Evolutionary conservation across 2,329 filamentous ascomycete species (phyloP), one percentile per base, ranked within the genome.

Genomic region (Pseudocercospora crystallina): DNA sequence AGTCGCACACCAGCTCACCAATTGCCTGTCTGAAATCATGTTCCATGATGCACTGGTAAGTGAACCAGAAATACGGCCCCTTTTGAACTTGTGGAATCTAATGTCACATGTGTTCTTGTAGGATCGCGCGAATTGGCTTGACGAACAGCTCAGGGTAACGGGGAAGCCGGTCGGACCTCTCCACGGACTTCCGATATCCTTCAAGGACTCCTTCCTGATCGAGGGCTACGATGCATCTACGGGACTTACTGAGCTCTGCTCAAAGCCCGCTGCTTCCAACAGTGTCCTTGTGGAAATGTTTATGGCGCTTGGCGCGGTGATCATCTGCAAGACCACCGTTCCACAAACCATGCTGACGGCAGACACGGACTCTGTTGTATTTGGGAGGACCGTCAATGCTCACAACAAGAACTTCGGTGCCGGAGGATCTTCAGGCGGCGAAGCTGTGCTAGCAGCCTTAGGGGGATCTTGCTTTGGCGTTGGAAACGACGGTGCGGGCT

Each of bases 341-440:
- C 77, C 78, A 0, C 73, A 77, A 53, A 74, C 74, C 1, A 71
- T 74, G 43, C 74, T 74, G 71, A 60, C 59, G 8, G 61, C 45
- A 15, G 63, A 64, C 33, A 56, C 55, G 5, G 53, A 64, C 31
- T 64, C 64, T 57, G 60, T 64, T 35, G 53, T 74, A 37, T 74
- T 74, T 47, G 72, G 71, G 2, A 62, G 71, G 2, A 67, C 65
- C 3, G 65, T 81, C 26, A 85, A 84, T 63, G 84, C 85, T 0
- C 69, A 71, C 9, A 84, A 85, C 61, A 75, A 80, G 29, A 69
- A 68, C 3, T 70, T 82, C 4, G 85, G 82, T 0, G 77, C 78
- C 15, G 85, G 85, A 11, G 84, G 84, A 9, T 82, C 78, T 39
- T 85, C 82, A 0, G 85, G 85, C 2, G 85, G 85, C 36, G 85